Evolutionary conservation across 1,139 yeast genomes (phyloP), one percentile per base, ranked within the genome.

Genomic region (Saccharomyces hybrid): DNA sequence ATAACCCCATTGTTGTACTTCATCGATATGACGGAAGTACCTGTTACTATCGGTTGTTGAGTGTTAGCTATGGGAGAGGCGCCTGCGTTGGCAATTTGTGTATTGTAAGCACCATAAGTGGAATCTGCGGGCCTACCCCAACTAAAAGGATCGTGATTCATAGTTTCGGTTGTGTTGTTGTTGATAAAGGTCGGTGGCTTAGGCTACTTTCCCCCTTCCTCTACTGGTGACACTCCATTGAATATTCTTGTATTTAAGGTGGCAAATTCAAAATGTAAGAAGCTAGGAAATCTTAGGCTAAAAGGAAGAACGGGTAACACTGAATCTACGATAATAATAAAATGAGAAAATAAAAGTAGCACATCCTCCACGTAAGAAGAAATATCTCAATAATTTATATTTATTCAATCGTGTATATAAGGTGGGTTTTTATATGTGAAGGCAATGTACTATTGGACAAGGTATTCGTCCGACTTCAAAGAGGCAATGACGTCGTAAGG

Each of bases 51-150:
- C 49, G 99, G 99, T 67, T 84, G 88, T 71, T 89, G 96, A 4
- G 99, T 91, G 71, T 88, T 86, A 83, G 83, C 82, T 58, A 77
- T 81, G 44, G 97, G 97, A 68, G 57, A 60, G 16, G 63, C 56
- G 9, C 71, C 67, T n/a, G 88, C 80, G 60, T 83, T 75, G 59
- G 96, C 90, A 68, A 90, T 88, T 50, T 78, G 73, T 51, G 77
- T 75, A 71, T 86, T 87, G 74, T 90, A 93, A 13, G 76, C 71
- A 14, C 99, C 99, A 67, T 93, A 93, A 2, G 83, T 78, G 50
- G 80, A 82, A 69, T 86, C 83, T 52, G 85, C 78, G 57, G 98
- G 98, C 74, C 97, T 87, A 23, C 98, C 99, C 99, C 99, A 93
- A 64, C 80, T 78, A 64, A 78, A 84, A 62, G 97, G 98, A 77